Base-by-base conservation (phyloP, 1,284 basidiomycete genomes). In the Puccinia polysora region DNA sequence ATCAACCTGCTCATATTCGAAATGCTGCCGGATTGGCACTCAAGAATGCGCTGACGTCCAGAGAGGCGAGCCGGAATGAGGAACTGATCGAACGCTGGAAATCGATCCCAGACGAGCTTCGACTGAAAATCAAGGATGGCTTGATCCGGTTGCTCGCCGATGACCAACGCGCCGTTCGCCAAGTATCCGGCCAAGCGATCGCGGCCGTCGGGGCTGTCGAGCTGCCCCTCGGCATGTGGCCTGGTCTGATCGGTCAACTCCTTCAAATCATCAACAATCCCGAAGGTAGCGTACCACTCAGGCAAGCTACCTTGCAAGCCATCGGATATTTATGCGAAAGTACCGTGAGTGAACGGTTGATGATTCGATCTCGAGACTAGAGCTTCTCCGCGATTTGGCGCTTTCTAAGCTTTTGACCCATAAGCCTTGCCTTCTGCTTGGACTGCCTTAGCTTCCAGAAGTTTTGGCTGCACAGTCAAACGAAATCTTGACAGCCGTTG, bases 301-400 rank as follows among this genome's bases (percentile, higher is more conserved):
- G 88, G 78, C 89, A 97, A 76, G 86, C 92, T 18, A 93, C 95
- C 18, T 84, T 98, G 34, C 92, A 96, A 81, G 87, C 94, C 30
- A 92, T 98, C 81, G 95, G 95, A 70, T 97, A 89, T 82, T 92
- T 97, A 79, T 98, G 95, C 82, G 96, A 98, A 82, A 84, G 87
- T 60, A 91, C 97, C 81, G 92, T 95, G 77, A 79, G 92, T 87
- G n/a, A n/a, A n/a, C n/a, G n/a, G n/a, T n/a, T n/a, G n/a, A n/a
- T n/a, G n/a, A n/a, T n/a, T n/a, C n/a, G n/a, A n/a, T n/a, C n/a
- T n/a, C n/a, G n/a, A n/a, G n/a, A n/a, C n/a, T n/a, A n/a, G n/a
- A n/a, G n/a, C n/a, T n/a, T n/a, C n/a, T n/a, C n/a, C n/a, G n/a
- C n/a, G n/a, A n/a, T n/a, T n/a, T n/a, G n/a, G n/a, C n/a, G n/a